These are phyloP conservation scores for Xylaria sp. DNA, from an alignment of 2,329 filamentous ascomycete species.

Conservation along the genomic window DNA sequence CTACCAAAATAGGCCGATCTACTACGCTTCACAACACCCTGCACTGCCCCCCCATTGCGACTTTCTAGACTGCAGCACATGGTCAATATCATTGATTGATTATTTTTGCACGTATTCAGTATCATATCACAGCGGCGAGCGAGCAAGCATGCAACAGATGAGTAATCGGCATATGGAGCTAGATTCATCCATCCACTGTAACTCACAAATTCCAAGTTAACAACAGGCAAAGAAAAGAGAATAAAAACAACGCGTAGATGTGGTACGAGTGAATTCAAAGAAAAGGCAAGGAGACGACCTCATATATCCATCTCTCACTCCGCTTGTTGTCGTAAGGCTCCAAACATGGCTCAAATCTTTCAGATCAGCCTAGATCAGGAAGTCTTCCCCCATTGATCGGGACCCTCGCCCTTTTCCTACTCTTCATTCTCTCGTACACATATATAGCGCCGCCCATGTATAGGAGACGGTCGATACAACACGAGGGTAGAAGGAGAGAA, in stretches of 20 bases:
- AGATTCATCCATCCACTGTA: constrained; percentile 3
- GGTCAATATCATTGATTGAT: not conserved
- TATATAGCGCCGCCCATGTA: constrained; percentile 18
- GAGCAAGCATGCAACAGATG: not conserved
- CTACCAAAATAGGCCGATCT: not conserved
- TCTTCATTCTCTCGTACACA: constrained; percentile 14
- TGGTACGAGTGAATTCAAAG: not conserved
- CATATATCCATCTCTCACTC: constrained; percentile 23
- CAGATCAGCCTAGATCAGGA: constrained; percentile 12
- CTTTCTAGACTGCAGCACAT: not conserved
- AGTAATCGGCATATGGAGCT: constrained; percentile 10
- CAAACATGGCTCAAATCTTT: not conserved
- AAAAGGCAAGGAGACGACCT: constrained; percentile 17
- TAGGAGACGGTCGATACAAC: constrained; percentile 18
- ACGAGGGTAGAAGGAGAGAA: constrained; percentile 8
- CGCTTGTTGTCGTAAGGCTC: not conserved
- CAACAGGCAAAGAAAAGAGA: not conserved
- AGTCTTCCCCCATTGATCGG: not conserved
- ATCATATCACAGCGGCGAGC: not conserved
- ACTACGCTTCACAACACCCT: not conserved
- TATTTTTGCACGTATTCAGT: not conserved
- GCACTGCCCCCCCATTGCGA: not conserved
- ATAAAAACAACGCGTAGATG: not conserved
- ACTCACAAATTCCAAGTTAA: not conserved
- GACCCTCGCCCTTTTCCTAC: constrained; percentile 15